phyloP scores from a whole-genome alignment of 2,329 filamentous ascomycete genomes.

The Penicillium sp. region DNA sequence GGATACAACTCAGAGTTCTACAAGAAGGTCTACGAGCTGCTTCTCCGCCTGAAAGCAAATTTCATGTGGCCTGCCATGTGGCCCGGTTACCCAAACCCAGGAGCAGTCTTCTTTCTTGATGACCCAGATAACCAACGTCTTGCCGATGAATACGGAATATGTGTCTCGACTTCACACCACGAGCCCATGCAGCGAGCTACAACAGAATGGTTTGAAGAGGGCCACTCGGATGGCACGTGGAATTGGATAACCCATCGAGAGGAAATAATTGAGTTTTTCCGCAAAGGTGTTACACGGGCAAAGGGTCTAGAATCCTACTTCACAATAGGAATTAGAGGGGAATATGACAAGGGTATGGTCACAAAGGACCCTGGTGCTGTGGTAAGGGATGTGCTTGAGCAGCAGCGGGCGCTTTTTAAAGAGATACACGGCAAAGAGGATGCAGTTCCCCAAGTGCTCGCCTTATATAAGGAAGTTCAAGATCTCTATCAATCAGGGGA shows the following conservation, averaged over 20 bases:
- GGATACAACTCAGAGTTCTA: conserved; percentile 67
- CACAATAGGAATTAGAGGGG: conserved; percentile 68
- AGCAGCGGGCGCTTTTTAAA: conserved; percentile 61
- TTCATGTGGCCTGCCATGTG: conserved; percentile 77
- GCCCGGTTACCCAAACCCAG: conserved; percentile 44
- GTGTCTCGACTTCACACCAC: conserved; percentile 73
- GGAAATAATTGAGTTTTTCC: conserved; percentile 70
- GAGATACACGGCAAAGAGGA: conserved; percentile 58
- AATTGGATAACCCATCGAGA: conserved; percentile 71
- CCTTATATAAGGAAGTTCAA: conserved; percentile 74
- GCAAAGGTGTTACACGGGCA: conserved; percentile 67
- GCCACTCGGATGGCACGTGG: conserved; percentile 59
- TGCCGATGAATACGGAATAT: conserved; percentile 74
- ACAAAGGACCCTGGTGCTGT: conserved; percentile 21
- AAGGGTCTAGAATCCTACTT: conserved; percentile 69
- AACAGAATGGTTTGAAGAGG: conserved; percentile 43
- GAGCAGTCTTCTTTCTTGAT: conserved; percentile 72
- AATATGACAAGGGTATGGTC: conserved; percentile 19
- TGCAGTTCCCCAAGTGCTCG: conserved; percentile 70
- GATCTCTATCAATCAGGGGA: conserved; percentile 64
- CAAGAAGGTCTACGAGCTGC: conserved; percentile 69
- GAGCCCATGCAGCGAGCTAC: conserved; percentile 70
- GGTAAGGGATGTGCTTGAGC: conserved; percentile 53
- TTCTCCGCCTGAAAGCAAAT: conserved; percentile 71
- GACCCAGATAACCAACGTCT: conserved; percentile 70